Base-by-base conservation (phyloP, 2,329 filamentous ascomycete species). In the Pseudocercospora eumusae region DNA sequence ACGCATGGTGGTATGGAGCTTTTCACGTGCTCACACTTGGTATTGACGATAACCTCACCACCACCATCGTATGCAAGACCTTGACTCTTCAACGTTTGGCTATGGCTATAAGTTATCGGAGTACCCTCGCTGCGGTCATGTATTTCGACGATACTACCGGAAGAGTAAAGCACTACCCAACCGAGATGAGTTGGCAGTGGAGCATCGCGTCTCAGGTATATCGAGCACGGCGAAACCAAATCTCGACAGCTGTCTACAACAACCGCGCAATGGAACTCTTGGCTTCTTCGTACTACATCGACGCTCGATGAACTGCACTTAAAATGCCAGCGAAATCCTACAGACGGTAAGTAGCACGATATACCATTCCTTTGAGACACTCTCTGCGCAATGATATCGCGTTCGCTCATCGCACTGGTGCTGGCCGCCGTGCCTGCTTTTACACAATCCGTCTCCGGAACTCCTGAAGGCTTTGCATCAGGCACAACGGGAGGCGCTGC, bases 401-500 rank as follows among this genome's bases (percentile, higher is more conserved):
- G 31, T 28, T 31, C 52, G 5, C 45, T 63, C 23, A 47, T 82
- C 76, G 31, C 79, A 71, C 53, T 80, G 77, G 18, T 84, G 84
- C 42, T 88, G 86, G 69, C 80, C 84, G 21, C 84, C 84, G 23
- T 85, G 81, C 59, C 62, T 49, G 18, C 59, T 25, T 47, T 60
- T 28, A 58, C 63, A 49, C 57, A 56, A 28, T 44, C 55, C 36
- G 66, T 68, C 18, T 57, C 59, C n/a, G 76, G 76, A 13, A 67
- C 77, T 36, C 75, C 80, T n/a, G 76, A 80, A 65, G 81, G 81
- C 60, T 83, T 83, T 62, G 81, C 80, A 15, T 73, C 76, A 62
- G 83, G 84, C 54, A 82, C 84, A 27, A 88, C 86, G 18, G 86
- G 86, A 40, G 86, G 86, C 69, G 85, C 84, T 57, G 78, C 68